Conservation (phyloP, 805 yeast species). For the Candida koratica region DNA sequence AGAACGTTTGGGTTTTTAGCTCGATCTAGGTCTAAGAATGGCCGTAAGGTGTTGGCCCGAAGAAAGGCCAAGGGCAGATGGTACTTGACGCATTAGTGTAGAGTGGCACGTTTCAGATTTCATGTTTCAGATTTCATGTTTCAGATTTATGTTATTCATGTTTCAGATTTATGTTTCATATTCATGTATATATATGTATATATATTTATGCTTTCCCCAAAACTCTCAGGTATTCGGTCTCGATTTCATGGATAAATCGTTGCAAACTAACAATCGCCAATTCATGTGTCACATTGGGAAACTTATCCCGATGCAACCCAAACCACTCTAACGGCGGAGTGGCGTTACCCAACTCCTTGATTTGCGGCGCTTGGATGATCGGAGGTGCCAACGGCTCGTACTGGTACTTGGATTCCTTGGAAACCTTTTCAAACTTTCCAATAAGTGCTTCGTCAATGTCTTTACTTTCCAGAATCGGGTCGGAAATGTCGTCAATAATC, state of each 20-base stretch:
- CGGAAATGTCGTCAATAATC: not conserved
- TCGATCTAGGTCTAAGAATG: slow-evolving; percentile 67
- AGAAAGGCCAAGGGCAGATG: slow-evolving; percentile 89
- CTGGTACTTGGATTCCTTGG: slow-evolving; percentile 39
- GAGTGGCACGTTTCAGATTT: no score
- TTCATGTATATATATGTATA: no score
- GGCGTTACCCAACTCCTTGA: slow-evolving; percentile 90
- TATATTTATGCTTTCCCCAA: slow-evolving; percentile 44
- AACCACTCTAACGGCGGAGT: slow-evolving; percentile 99
- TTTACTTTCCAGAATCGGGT: slow-evolving; percentile 15
- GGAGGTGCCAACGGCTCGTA: slow-evolving; percentile 73
- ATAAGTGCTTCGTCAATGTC: slow-evolving; percentile 35
- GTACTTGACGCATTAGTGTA: slow-evolving; percentile 73
- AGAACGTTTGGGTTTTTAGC: slow-evolving; percentile 87
- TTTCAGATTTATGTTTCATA: no score
- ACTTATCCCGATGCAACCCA: slow-evolving; percentile 81
- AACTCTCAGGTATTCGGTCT: slow-evolving; percentile 46
- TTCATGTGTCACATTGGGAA: slow-evolving; percentile 87
- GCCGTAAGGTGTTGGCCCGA: slow-evolving; percentile 72
- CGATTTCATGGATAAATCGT: slow-evolving; percentile 67
- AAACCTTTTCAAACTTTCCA: slow-evolving; percentile 35
- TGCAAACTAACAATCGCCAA: slow-evolving; percentile 70
- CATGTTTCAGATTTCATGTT: no score
- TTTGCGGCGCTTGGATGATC: slow-evolving; percentile 80
- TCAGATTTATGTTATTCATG: no score